Percentiles rank a stretch among this genome's conserved stretches.
phyloP scores from a whole-genome alignment of 2,329 filamentous ascomycete genomes.

The Hypoxylon sp. region DNA sequence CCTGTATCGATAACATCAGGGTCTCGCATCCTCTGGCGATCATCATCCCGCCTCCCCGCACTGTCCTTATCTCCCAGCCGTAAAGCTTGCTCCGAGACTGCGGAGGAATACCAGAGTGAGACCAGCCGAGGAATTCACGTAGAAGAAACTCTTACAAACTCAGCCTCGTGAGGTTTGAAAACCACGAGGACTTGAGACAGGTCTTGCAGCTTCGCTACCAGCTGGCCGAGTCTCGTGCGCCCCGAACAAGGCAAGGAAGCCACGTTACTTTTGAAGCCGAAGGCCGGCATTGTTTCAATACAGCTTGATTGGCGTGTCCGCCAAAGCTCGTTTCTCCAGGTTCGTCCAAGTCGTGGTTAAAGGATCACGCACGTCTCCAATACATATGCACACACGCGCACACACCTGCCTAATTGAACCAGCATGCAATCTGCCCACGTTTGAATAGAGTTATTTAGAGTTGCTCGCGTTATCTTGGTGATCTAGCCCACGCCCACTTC shows the following conservation, averaged over 20 bases:
- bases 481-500: constrained; percentile 4
- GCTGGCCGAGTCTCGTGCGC: neutral
- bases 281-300: constrained; percentile 23
- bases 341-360: constrained; percentile 19
- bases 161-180: constrained; percentile 30
- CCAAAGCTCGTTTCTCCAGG: constrained; percentile 4
- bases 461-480: constrained; percentile 34
- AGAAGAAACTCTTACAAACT: constrained; percentile 13
- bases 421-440: constrained; percentile 22
- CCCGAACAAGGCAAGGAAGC: constrained; percentile 22
- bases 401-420: constrained; percentile 40
- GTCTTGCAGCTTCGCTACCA: constrained; percentile 33
- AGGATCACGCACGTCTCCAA: constrained; percentile 39
- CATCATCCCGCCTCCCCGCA: constrained; percentile 24
- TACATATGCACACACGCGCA: constrained; percentile 31
- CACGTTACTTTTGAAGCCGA: constrained; percentile 31
- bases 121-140: constrained; percentile 6
- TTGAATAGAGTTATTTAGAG: constrained; percentile 45
- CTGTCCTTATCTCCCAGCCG: constrained; percentile 5
- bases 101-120: neutral
- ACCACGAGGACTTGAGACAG: constrained; percentile 38
- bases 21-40: constrained; percentile 27
- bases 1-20: constrained; percentile 5
- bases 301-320: constrained; percentile 26
- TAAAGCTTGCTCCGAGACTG: neutral